Percentiles rank a stretch among this genome's conserved stretches.
Conservation (phyloP, 2,329 filamentous ascomycete species). For the Periconia sp. region DNA sequence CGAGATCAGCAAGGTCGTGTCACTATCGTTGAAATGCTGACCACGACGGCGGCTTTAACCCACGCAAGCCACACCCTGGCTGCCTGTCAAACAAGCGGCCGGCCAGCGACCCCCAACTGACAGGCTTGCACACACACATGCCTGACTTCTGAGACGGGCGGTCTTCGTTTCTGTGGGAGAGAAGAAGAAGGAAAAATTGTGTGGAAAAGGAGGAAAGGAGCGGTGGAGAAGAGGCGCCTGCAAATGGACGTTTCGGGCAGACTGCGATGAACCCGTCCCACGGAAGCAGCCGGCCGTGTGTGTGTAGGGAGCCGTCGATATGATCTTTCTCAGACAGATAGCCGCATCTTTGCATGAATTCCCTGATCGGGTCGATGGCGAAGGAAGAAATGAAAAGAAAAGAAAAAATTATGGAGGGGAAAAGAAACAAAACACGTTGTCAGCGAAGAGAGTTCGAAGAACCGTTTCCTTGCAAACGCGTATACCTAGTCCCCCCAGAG, state of each 20-base stretch:
- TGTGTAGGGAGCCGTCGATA: constrained; percentile 2
- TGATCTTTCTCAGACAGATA: neutral
- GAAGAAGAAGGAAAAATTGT: constrained; percentile 15
- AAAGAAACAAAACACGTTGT: neutral
- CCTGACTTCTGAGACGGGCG: neutral
- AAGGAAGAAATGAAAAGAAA: neutral
- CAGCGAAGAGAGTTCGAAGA: too few relatives aligned
- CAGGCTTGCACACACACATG: neutral
- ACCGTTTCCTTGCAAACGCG: too few relatives aligned
- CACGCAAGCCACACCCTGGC: constrained; percentile 13
- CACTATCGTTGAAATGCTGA: neutral
- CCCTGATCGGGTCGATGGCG: neutral
- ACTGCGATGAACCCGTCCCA: constrained; percentile 21
- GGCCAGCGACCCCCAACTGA: neutral
- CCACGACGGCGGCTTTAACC: neutral
- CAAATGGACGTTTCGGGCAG: constrained; percentile 32
- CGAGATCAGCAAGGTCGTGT: neutral
- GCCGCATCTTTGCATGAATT: neutral
- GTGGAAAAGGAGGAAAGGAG: constrained; percentile 20
- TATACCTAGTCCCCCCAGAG: too few relatives aligned
- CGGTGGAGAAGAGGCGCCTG: constrained; percentile 30
- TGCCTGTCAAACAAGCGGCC: constrained; percentile 7
- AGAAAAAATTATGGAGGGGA: neutral
- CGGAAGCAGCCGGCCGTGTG: constrained; percentile 15
- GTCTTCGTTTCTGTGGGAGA: constrained; percentile 4